These are phyloP conservation scores for Phytopythium kandeliae DNA, from an alignment of 352 stramenopile genomes.

Conservation along the genomic window DNA sequence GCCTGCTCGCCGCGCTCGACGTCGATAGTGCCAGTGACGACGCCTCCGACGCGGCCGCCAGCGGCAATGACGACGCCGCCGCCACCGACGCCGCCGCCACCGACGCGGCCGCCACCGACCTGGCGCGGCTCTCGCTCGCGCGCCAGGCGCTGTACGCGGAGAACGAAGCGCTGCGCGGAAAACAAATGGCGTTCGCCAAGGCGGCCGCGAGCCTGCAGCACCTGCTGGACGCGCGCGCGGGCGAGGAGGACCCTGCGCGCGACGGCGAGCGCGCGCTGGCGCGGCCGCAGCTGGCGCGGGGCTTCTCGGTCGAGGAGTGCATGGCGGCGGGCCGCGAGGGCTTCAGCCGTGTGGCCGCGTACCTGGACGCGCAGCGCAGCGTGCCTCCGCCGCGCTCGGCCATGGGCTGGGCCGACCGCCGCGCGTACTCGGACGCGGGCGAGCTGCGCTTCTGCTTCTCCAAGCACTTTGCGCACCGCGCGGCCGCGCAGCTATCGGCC, in stretches of 20 bases:
- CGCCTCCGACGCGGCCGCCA: not conserved
- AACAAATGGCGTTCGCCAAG: slow-evolving; percentile 37
- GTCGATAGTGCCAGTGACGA: slow-evolving; percentile 11
- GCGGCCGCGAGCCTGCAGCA: slow-evolving; percentile 40
- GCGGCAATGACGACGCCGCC: too few relatives aligned
- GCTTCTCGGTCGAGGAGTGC: slow-evolving; percentile 36
- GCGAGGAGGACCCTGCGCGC: slow-evolving; percentile 12
- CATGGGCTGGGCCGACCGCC: slow-evolving; percentile 36
- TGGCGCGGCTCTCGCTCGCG: slow-evolving; percentile 26
- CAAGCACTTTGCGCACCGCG: slow-evolving; percentile 29
- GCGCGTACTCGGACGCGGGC: slow-evolving; percentile 16
- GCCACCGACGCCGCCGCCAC: too few relatives aligned
- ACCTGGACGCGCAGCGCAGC: slow-evolving; percentile 28
- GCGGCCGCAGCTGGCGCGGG: slow-evolving; percentile 17
- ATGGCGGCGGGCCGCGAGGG: slow-evolving; percentile 31
- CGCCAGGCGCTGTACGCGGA: slow-evolving; percentile 34
- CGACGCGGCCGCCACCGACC: not conserved
- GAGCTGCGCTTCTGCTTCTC: slow-evolving; percentile 34
- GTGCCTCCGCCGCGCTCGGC: slow-evolving; percentile 25
- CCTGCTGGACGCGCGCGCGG: slow-evolving; percentile 31
- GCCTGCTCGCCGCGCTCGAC: slow-evolving; percentile 2
- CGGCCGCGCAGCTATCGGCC: slow-evolving; percentile 15
- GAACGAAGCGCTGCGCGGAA: slow-evolving; percentile 30
- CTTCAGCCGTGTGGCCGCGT: slow-evolving; percentile 27
- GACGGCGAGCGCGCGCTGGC: too few relatives aligned